Percentiles rank a stretch among this genome's conserved stretches.
Conservation (phyloP, 192 early-diverging fungal genomes). For the Coemansia sp. region DNA sequence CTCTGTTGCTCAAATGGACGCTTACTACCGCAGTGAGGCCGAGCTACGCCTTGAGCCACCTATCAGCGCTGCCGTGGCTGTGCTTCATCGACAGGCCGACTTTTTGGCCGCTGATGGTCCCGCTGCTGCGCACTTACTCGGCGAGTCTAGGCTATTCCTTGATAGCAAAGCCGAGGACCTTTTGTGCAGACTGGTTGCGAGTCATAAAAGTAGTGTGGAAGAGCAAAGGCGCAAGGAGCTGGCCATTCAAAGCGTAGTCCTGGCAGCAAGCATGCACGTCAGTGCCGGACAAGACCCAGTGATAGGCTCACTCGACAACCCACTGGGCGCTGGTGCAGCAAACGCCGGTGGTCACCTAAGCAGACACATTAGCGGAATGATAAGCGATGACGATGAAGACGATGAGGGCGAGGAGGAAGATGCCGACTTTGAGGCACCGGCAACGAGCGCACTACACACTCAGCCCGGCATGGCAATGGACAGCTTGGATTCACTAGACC, state of each 20-base stretch:
- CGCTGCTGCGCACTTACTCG: not conserved
- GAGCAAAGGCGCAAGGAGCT: constrained; percentile 15
- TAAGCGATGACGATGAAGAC: constrained; percentile 7
- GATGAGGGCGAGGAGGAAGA: constrained; percentile 17
- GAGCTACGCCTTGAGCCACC: constrained; percentile 6
- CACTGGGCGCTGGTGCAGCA: not conserved
- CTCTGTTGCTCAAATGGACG: constrained; percentile 29
- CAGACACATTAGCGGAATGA: not conserved
- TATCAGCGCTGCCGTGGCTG: constrained; percentile 10
- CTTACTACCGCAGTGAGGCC: constrained; percentile 23
- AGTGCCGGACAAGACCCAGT: too few species aligned
- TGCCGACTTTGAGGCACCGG: constrained; percentile 48
- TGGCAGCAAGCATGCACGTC: not conserved
- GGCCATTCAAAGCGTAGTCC: not conserved
- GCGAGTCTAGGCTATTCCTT: constrained; percentile 23
- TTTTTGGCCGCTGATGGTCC: not conserved
- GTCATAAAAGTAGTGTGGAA: constrained; percentile 13
- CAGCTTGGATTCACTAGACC: not conserved
- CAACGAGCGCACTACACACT: constrained; percentile 7
- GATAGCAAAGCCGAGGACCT: constrained; percentile 33
- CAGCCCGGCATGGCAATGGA: not conserved
- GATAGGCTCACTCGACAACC: not conserved
- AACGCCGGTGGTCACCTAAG: not conserved
- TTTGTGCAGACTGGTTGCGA: constrained; percentile 25
- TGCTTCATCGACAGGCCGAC: constrained; percentile 15